Conservation (phyloP, 2,329 filamentous ascomycete genomes). For the Aspergillus sojae region DNA sequence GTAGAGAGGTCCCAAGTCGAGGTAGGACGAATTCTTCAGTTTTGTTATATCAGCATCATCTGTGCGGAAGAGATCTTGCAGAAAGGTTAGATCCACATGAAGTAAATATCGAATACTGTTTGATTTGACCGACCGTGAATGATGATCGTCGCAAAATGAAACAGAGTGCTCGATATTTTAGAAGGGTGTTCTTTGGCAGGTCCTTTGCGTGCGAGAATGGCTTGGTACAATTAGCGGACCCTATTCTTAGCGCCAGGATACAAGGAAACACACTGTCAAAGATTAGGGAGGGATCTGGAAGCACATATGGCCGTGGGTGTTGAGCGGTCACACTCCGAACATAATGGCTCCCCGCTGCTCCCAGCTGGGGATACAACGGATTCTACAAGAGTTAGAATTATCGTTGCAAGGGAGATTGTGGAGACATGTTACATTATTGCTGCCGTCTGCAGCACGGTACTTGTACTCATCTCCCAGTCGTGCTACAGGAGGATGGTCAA, state of each 20-base stretch:
- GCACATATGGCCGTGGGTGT: slow-evolving; percentile 5
- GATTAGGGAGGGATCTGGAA: slow-evolving; percentile 7
- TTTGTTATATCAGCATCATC: slow-evolving; percentile 35
- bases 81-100: background rate
- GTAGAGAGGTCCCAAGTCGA: slow-evolving; percentile 52
- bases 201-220: slow-evolving; percentile 11
- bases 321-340: slow-evolving; percentile 1
- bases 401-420: background rate
- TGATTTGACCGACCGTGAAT: slow-evolving; percentile 51
- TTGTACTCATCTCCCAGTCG: slow-evolving; percentile 5
- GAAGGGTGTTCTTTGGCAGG: slow-evolving; percentile 40
- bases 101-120: background rate
- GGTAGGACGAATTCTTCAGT: slow-evolving; percentile 48
- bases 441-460: slow-evolving; percentile 10
- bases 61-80: slow-evolving; percentile 26
- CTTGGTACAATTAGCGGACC: background rate
- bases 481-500: slow-evolving; percentile 7
- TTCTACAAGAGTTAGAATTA: background rate
- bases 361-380: slow-evolving; percentile 7
- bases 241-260: background rate
- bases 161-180: slow-evolving; percentile 50
- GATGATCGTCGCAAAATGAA: slow-evolving; percentile 56
- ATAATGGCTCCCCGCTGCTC: slow-evolving; percentile 12
- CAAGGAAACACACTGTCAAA: slow-evolving; percentile 5
- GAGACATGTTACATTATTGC: slow-evolving; percentile 2